These are phyloP conservation scores for Fusarium sp. DNA, from an alignment of 2,329 filamentous ascomycete species.

Conservation along the genomic window DNA sequence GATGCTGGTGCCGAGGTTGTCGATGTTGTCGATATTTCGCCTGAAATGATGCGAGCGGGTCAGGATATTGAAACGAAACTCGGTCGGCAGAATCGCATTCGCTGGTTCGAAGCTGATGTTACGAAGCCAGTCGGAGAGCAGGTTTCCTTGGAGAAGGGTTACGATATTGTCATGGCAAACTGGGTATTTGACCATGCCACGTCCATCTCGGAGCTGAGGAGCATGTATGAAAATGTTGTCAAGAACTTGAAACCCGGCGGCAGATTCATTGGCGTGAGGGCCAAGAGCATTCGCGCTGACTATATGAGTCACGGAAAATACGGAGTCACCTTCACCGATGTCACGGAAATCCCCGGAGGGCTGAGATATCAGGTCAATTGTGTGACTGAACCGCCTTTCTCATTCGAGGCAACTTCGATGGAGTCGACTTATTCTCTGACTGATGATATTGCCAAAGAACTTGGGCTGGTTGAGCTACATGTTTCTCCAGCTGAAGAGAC, in stretches of 20 bases:
- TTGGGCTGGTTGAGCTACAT: not conserved
- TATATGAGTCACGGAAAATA: not conserved
- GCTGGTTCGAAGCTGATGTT: not conserved
- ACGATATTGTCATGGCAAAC: not conserved
- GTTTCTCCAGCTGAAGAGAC: not conserved
- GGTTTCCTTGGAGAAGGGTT: not conserved
- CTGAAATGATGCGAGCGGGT: not conserved
- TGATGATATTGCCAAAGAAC: not conserved
- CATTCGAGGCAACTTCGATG: not conserved
- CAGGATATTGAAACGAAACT: not conserved
- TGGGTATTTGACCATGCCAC: constrained; percentile 1
- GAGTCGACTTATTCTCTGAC: not conserved
- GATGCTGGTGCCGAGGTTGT: not conserved
- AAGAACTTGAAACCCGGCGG: not conserved
- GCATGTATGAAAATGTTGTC: not conserved
- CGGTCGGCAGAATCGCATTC: not conserved
- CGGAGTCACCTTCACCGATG: not conserved
- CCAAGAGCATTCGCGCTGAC: not conserved
- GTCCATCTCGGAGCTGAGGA: not conserved
- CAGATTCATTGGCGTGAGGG: not conserved
- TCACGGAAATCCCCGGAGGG: not conserved
- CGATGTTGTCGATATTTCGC: not conserved
- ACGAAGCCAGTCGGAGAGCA: not conserved
- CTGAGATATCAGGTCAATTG: not conserved
- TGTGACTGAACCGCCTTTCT: not conserved